Base-by-base conservation (phyloP, 179 eudicot genomes). In the Silene vulgaris region DNA sequence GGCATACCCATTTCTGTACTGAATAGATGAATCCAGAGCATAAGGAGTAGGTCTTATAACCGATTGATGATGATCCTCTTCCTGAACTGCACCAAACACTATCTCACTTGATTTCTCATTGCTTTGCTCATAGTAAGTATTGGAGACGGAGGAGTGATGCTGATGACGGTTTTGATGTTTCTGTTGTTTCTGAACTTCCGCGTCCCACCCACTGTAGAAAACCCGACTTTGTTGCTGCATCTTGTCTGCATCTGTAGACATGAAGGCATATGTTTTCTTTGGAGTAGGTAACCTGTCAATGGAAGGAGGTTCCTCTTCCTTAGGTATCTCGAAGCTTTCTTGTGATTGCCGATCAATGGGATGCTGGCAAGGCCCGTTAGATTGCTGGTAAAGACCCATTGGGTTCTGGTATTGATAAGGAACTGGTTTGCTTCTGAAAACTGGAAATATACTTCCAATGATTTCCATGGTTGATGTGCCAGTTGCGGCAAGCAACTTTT, bases 81-180 rank as follows among this genome's bases (percentile, higher is more conserved):
- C 97, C 75, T 95, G 97, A 30, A 92, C 91, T 7, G 99, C 99
- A 60, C 99, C 99, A 63, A 95, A 95, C 70, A 92, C 87, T 4
- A 92, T 78, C 88, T 95, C 98, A 3, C 85, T 84, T 29, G 97
- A 87, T 37, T 78, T 76, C 77, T 90, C 97, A 9, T 16, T 54
- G 83, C 88, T 90, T 66, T 86, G 96, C 82, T 95, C 97, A 32
- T 90, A 95, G 80, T 84, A 95, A 21, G 99, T 95, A 76, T 85
- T 86, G 12, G 97, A 88, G 20, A 65, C 65, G 1, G 95, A 84
- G 0, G 91, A 88, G 74, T 77, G 82, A 78, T 92, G 85, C 71
- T 79, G 91, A 76, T 88, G 92, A 3, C 85, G 94, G 75, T 91
- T 81, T 67, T 89, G 93, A 40, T 89, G 86, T 52, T 83, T 84